phyloP scores from a whole-genome alignment of 148 eudicot species.

The Silene uniflora region DNA sequence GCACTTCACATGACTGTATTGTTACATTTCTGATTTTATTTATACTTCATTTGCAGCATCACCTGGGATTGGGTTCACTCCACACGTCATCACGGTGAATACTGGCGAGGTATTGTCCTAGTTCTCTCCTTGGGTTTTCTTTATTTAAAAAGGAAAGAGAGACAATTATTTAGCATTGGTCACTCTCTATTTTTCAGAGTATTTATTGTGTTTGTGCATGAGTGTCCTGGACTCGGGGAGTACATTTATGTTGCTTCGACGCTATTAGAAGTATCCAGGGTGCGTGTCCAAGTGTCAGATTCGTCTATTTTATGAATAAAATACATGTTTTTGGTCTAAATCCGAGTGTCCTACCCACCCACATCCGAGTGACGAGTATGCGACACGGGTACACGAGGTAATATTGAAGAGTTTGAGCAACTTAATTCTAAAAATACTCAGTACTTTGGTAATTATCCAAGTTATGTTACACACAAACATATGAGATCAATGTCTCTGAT shows the following conservation, averaged over 20 bases:
- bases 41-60: slow-evolving; percentile 43
- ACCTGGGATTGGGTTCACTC: slow-evolving; percentile 62
- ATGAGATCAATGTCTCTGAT: neutral
- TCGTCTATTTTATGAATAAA: no score
- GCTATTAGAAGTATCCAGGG: no score
- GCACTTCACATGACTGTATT: neutral
- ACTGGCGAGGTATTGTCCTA: slow-evolving; percentile 58
- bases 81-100: slow-evolving; percentile 67
- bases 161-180: neutral
- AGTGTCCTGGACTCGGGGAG: neutral
- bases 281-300: no score
- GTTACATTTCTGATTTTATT: slow-evolving; percentile 15
- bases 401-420: no score
- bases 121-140: neutral
- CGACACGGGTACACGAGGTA: no score
- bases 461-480: neutral
- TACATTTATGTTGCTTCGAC: neutral
- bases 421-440: neutral
- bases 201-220: neutral
- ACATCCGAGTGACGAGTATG: no score
- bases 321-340: no score
- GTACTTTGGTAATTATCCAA: neutral
- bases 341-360: no score
- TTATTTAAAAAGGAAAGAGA: neutral
- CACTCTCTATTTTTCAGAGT: neutral